phyloP scores from a whole-genome alignment of 169 alveolate species.

The Plasmodium cynomolgi region DNA sequence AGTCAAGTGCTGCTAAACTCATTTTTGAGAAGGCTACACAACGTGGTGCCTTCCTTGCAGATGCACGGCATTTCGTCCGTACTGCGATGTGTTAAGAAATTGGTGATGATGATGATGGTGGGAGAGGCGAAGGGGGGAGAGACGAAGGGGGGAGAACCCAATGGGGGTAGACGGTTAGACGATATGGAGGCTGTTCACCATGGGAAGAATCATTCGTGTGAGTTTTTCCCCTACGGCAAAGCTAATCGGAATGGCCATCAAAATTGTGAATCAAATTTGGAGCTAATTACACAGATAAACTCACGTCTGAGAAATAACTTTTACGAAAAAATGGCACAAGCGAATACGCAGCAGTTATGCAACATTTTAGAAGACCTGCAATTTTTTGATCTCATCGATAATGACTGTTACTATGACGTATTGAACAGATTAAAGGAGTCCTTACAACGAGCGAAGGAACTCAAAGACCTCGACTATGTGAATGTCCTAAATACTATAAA shows the following conservation, averaged over 20 bases:
- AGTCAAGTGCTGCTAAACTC: not conserved
- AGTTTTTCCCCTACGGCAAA: not conserved
- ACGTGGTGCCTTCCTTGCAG: slow-evolving; percentile 12
- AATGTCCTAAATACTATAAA: slow-evolving; percentile 62
- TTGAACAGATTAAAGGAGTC: slow-evolving; percentile 6
- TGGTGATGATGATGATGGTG: slow-evolving; percentile 8
- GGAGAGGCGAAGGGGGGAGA: not conserved
- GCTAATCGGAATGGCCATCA: not conserved
- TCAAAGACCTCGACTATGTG: slow-evolving; percentile 41
- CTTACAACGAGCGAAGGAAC: not conserved
- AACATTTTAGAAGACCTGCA: slow-evolving; percentile 59
- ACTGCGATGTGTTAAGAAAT: slow-evolving; percentile 50
- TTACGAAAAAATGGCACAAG: slow-evolving; percentile 31
- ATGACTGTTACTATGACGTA: slow-evolving; percentile 59
- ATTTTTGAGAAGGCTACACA: slow-evolving; percentile 18
- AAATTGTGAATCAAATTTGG: not conserved
- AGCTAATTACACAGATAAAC: slow-evolving; percentile 16
- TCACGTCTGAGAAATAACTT: not conserved
- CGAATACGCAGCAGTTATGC: slow-evolving; percentile 56
- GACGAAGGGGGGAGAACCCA: not conserved
- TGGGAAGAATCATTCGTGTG: not conserved
- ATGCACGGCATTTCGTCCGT: slow-evolving; percentile 60
- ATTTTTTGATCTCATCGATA: slow-evolving; percentile 54
- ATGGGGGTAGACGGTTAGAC: not conserved
- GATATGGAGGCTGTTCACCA: not conserved